Conservation (phyloP, 441 rosid species). For the Arabidopsis lyrata region DNA sequence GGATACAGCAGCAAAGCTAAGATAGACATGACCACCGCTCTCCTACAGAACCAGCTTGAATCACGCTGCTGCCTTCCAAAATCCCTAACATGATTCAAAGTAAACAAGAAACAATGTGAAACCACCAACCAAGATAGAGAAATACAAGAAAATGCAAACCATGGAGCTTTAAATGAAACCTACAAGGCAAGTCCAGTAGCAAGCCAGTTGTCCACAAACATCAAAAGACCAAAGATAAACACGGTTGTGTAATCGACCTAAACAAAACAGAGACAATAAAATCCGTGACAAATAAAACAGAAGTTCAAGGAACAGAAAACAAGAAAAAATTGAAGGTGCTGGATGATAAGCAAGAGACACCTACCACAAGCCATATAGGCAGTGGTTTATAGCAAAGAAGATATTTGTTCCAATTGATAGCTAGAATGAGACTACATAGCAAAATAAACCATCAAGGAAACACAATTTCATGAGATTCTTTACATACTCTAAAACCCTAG, state of each 20-base stretch:
- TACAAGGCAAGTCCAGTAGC: conserved; percentile 93
- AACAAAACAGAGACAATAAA: conserved; percentile 23
- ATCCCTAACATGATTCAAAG: conserved; percentile 57
- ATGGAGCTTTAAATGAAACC: conserved; percentile 38
- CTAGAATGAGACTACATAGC: conserved; percentile 66
- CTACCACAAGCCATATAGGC: conserved; percentile 92
- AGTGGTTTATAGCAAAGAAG: conserved; percentile 74
- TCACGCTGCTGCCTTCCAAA: conserved; percentile 91
- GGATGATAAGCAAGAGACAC: conserved; percentile 35
- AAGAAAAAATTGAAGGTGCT: neutral
- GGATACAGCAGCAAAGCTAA: conserved; percentile 81
- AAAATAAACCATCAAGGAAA: conserved; percentile 21
- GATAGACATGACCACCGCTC: conserved; percentile 76
- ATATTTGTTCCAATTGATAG: conserved; percentile 79
- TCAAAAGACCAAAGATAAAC: conserved; percentile 78
- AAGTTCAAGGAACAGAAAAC: neutral
- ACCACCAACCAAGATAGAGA: neutral
- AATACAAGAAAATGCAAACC: conserved; percentile 1
- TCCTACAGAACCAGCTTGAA: conserved; percentile 78
- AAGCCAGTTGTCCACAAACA: conserved; percentile 89
- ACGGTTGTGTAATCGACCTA: conserved; percentile 91
- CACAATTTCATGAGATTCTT: neutral
- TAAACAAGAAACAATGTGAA: conserved; percentile 9
- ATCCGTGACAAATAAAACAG: neutral
- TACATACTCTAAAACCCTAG: no score